Evolutionary conservation across 148 eudicot genomes (phyloP), one percentile per base, ranked within the genome.

Genomic region (Chenopodium quinoa): DNA sequence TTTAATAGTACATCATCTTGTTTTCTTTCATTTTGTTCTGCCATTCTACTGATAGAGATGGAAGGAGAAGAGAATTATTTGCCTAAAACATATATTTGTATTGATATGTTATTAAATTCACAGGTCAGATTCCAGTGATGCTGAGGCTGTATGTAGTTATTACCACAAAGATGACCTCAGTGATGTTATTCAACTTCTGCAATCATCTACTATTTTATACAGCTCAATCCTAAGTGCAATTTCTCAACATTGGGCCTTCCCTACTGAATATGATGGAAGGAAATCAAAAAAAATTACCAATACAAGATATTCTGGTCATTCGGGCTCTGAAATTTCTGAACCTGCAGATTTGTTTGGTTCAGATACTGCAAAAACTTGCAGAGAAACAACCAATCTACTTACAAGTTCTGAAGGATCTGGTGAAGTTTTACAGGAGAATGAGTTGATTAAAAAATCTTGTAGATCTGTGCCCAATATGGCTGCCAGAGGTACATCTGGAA

Each of bases 101-200:
- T 78, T 87, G 82, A 83, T 77, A 54, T 79, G 82, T 40, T 82
- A 64, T 66, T 75, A 76, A 77, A 82, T 80, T 81, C 89, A 88
- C 95, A 95, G 99, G 89, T 89, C 92, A 64, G 94, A 93, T 82
- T 87, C 88, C 73, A 75, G 73, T 75, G 91, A 88, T 73, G 84
- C 80, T 6, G 89, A 90, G 63, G 86, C 90, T 66, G 88, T 89
- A 31, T 87, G 82, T 82, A 85, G 69, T 67, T 92, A 89, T 82
- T 96, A 96, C 83, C 88, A 89, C 83, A 89, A 80, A 80, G 90
- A 88, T 86, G 98, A 96, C 75, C 82, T 93, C 74, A 77, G 86
- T 67, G 58, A 76, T 73, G 84, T 96, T 82, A 84, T 89, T 87
- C 89, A 90, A 80, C 82, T 86, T 50, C 85, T 96, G 67, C 86